Base-by-base conservation (phyloP, 2,329 filamentous ascomycete species). In the Rutstroemia sp. region DNA sequence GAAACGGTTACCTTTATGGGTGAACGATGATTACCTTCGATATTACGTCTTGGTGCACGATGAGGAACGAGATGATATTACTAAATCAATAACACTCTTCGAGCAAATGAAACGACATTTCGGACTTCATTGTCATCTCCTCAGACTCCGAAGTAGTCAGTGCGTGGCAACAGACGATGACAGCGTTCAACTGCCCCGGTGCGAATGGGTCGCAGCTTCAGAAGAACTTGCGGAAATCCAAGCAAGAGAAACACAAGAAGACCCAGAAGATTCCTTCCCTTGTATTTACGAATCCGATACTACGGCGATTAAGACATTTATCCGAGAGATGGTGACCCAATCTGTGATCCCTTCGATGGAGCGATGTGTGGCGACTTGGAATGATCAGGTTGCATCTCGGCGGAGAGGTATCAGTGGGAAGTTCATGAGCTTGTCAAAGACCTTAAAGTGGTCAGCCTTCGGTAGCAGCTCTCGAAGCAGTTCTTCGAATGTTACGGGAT, bases 51-150 rank as follows among this genome's bases (percentile, higher is more conserved):
- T 99, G 44, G 87, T 99, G 17, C 94, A 99, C 67, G 94, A 99
- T 65, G 95, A 99, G 73, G 94, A 99, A 68, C 84, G 84, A 59
- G 92, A 96, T 67, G 92, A 99, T 69, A 95, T 97, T 59, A 83
- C 83, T 39, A 88, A 91, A 72, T 95, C 92, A 12, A 92, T 92
- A 71, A 82, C 84, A 17, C 77, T 97, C 27, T 99, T 96, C 71
- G 94, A 99, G 65, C 90, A 96, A 71, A 99, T 99, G 95, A 99
- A 97, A 73, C 84, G 94, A n/a, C 90, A 96, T 72, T 89, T 99
- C 61, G 94, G 94, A 1, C 76, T 97, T 48, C 92, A 99, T 72
- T 99, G 94, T 69, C 94, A 99, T 72, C 78, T 99, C 10, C 77
- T 99, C 37, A 79, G 95, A 61, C 75, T 99, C 51, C 82, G 92